Evolutionary conservation across 1,284 basidiomycete species (phyloP).

Genomic region (Vanrija humicola): DNA sequence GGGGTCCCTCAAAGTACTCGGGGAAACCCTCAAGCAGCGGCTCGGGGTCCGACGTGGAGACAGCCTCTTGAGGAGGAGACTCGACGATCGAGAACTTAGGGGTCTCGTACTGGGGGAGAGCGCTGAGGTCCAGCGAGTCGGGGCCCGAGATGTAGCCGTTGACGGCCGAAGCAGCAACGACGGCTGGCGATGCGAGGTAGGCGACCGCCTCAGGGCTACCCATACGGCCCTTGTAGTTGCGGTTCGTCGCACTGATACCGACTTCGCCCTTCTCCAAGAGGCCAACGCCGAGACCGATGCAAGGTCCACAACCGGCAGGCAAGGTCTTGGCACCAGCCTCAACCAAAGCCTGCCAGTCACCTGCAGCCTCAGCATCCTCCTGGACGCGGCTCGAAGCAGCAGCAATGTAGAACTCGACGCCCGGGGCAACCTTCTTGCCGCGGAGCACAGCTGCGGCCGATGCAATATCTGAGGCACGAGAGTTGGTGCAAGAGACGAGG

Average conservation of each 20-base stretch:
- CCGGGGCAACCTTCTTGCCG: conserved; percentile 77
- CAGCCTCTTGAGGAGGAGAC: conserved; percentile 14
- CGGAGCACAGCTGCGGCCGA: conserved; percentile 85
- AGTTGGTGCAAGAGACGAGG: conserved; percentile 97
- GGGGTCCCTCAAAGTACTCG: conserved; percentile 69
- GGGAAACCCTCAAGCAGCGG: conserved; percentile 79
- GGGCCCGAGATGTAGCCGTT: conserved; percentile 89
- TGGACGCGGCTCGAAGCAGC: conserved; percentile 91
- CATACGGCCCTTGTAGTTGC: conserved; percentile 99
- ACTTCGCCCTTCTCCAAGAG: conserved; percentile 89
- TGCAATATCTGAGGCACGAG: conserved; percentile 89
- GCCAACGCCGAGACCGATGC: conserved; percentile 92
- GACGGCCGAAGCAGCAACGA: conserved; percentile 91
- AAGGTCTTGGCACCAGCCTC: conserved; percentile 85
- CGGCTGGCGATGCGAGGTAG: conserved; percentile 92
- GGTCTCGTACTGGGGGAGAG: conserved; percentile 54
- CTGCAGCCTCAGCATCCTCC: conserved; percentile 75
- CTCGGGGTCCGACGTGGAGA: conserved; percentile 57
- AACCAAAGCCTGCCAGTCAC: conserved; percentile 84
- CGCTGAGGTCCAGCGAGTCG: conserved; percentile 59
- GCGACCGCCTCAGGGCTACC: conserved; percentile 91
- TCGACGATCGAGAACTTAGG: conserved; percentile 50
- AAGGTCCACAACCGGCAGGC: conserved; percentile 95
- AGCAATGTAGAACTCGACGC: conserved; percentile 96
- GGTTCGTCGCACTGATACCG: conserved; percentile 95